Conservation (phyloP, 116 monocot genomes). For the Phalaenopsis hybrid region DNA sequence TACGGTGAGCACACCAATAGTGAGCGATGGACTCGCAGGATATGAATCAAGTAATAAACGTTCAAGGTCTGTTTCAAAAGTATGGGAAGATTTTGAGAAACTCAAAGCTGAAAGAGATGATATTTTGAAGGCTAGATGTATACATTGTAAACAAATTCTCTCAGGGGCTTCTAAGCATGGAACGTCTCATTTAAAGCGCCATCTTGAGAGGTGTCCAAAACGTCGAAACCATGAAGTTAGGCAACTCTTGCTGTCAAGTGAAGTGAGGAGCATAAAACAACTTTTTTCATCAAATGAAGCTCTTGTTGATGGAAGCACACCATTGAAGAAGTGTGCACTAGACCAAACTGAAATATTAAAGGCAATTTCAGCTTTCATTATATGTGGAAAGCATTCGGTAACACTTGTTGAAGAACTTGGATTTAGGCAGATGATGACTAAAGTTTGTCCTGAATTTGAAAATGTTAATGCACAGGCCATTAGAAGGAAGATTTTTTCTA, state of each 20-base stretch:
- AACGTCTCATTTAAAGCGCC: slow-evolving; percentile 13
- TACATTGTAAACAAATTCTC: slow-evolving; percentile 9
- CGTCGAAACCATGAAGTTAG: not conserved
- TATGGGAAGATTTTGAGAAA: slow-evolving; percentile 14
- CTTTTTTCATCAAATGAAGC: slow-evolving; percentile 4
- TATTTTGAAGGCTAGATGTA: slow-evolving; percentile 8
- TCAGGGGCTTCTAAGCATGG: slow-evolving; percentile 9
- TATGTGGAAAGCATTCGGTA: slow-evolving; percentile 16
- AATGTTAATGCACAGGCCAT: slow-evolving; percentile 14
- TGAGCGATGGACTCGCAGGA: not conserved
- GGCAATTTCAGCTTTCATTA: slow-evolving; percentile 4
- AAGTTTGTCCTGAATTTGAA: slow-evolving; percentile 22
- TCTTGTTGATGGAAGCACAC: slow-evolving; percentile 1
- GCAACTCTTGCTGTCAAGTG: slow-evolving; percentile 9
- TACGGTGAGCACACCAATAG: not conserved
- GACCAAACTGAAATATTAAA: slow-evolving; percentile 8
- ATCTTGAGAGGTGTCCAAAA: slow-evolving; percentile 8
- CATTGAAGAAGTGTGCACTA: not conserved
- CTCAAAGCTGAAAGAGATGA: slow-evolving; percentile 15
- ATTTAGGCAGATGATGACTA: slow-evolving; percentile 25
- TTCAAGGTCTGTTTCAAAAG: slow-evolving; percentile 6
- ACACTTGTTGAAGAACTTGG: slow-evolving; percentile 34
- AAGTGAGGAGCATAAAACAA: slow-evolving; percentile 2
- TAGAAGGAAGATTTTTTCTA: slow-evolving; percentile 26
- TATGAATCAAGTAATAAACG: slow-evolving; percentile 5